Conservation (phyloP, 345 rosid species). For the Syzygium jambos region DNA sequence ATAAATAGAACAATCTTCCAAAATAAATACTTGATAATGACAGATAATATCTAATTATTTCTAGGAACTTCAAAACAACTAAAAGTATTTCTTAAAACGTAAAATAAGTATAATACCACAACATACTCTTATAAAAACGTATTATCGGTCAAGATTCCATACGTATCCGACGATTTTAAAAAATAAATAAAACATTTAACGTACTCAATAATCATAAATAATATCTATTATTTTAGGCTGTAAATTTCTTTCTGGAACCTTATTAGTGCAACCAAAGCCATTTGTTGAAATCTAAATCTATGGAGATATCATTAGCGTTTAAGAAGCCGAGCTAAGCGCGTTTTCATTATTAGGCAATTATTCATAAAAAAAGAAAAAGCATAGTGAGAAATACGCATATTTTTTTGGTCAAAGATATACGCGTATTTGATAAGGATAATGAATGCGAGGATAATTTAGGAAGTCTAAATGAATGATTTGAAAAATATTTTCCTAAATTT, state of each 20-base stretch:
- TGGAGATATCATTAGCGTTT: background rate
- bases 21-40: background rate
- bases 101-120: background rate
- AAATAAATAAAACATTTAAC: background rate
- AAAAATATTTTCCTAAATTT: too few relatives aligned
- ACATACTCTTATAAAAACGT: background rate
- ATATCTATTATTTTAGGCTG: background rate
- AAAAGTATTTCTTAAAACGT: background rate
- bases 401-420: background rate
- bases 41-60: background rate
- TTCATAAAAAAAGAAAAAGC: background rate
- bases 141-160: background rate
- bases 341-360: background rate
- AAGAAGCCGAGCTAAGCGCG: too few relatives aligned
- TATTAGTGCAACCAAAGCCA: background rate
- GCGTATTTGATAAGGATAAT: background rate
- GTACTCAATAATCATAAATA: background rate
- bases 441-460: background rate
- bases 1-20: background rate
- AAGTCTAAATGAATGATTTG: background rate
- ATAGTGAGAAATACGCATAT: background rate
- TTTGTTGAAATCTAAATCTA: background rate
- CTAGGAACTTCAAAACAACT: background rate
- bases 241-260: background rate
- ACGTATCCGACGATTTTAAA: background rate